Conservation (phyloP, 352 stramenopile genomes). For the Phytophthora capsici region DNA sequence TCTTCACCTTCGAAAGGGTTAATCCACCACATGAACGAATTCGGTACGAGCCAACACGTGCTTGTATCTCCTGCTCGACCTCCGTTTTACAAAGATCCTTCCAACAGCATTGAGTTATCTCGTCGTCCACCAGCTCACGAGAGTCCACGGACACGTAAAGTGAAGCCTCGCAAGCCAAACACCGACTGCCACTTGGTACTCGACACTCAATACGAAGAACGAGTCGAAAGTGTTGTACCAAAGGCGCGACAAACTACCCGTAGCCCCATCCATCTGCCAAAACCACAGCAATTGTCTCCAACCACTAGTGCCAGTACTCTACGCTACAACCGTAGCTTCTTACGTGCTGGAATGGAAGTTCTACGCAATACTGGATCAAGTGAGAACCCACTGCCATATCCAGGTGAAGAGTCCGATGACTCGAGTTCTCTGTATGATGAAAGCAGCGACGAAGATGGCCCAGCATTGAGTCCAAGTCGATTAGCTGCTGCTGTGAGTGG, state of each 20-base stretch:
- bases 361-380: constrained; percentile 37
- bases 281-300: not conserved
- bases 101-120: not conserved
- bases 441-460: constrained; percentile 24
- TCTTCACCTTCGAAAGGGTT: constrained; percentile 41
- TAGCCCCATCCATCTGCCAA: constrained; percentile 6
- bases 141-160: constrained; percentile 14
- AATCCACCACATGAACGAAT: constrained; percentile 73
- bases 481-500: constrained; percentile 28
- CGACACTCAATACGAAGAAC: constrained; percentile 40
- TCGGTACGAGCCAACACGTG: constrained; percentile 61
- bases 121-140: constrained; percentile 17
- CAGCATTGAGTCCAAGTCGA: constrained; percentile 14
- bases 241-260: constrained; percentile 7
- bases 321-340: constrained; percentile 58
- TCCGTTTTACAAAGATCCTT: constrained; percentile 47
- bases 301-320: constrained; percentile 19
- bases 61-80: constrained; percentile 63
- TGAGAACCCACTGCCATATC: constrained; percentile 17
- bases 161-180: constrained; percentile 13
- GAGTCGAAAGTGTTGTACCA: constrained; percentile 19
- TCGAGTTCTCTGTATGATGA: constrained; percentile 15
- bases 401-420: constrained; percentile 22
- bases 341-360: constrained; percentile 70
- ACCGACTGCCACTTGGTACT: constrained; percentile 24